Evolutionary conservation across 2,329 filamentous ascomycete species (phyloP), one percentile per base, ranked within the genome.

Genomic region (Apiospora koreana): DNA sequence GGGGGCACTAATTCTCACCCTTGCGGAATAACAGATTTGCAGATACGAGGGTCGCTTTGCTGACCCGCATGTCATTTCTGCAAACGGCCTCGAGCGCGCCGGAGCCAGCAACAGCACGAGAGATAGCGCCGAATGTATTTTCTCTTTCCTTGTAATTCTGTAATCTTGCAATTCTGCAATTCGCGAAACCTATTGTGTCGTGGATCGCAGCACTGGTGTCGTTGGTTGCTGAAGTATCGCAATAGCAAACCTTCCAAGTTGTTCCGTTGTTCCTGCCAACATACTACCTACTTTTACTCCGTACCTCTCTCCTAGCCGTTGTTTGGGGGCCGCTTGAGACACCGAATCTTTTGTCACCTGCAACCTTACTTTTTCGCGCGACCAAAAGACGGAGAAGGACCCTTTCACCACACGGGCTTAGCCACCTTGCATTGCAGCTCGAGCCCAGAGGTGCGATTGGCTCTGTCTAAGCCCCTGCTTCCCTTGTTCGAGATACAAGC

Each of bases 391-490:
- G 54, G 54, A 62, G 54, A 38, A 62, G 54, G 54, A 62, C 54
- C 54, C 54, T 62, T 58, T 31, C 65, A 43, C 42, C 23, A 67
- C 42, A n/a, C 25, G 65, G 65, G 65, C 42, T 67, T 43, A 67
- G 65, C 65, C 65, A 67, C 65, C 65, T 67, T 46, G 65, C 65
- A 67, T 67, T 67, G 65, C 65, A 67, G 65, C 65, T 67, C 65
- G 42, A 62, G 18, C 54, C 54, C 31, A 28, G 31, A 62, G 31
- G 54, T 62, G 54, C 54, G 54, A 62, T 62, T 62, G 54, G 54
- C 31, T n/a, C 54, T 38, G 54, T 38, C 54, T 62, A 38, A n/a
- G 54, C 54, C 54, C 54, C 54, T 62, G 31, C 54, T 62, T 50
- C 31, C 31, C 54, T 62, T 62, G 54, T 62, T 62, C 54, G 54